These are phyloP conservation scores for Scolecobasidium constrictum DNA, from an alignment of 2,329 filamentous ascomycete species.

Conservation along the genomic window DNA sequence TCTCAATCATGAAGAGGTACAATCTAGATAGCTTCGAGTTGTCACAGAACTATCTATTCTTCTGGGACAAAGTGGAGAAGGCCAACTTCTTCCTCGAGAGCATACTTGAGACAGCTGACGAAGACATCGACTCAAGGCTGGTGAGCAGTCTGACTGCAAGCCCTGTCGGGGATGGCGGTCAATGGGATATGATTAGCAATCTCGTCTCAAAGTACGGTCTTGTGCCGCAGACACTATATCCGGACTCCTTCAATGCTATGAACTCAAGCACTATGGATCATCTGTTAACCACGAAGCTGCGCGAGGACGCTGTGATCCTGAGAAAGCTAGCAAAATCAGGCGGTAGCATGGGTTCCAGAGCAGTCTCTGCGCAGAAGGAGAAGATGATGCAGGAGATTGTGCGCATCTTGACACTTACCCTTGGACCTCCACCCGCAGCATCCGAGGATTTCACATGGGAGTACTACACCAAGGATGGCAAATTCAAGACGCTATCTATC, in stretches of 20 bases:
- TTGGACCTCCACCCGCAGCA: conserved; percentile 66
- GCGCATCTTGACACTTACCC: conserved; percentile 67
- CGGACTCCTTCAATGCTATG: conserved; percentile 69
- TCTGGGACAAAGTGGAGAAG: conserved; percentile 92
- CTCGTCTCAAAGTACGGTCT: conserved; percentile 58
- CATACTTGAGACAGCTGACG: conserved; percentile 60
- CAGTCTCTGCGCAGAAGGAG: conserved; percentile 45
- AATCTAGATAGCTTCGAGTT: conserved; percentile 69
- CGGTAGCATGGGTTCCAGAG: conserved; percentile 21
- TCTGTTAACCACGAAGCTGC: conserved; percentile 71
- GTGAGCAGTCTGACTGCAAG: conserved; percentile 57
- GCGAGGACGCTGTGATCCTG: conserved; percentile 70
- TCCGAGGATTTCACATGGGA: conserved; percentile 67
- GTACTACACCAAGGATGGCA: conserved; percentile 59
- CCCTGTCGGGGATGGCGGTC: conserved; percentile 70
- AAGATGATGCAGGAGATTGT: conserved; percentile 73
- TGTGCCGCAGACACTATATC: conserved; percentile 68
- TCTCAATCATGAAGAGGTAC: conserved; percentile 80
- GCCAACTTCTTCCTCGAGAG: conserved; percentile 82
- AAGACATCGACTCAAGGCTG: conserved; percentile 62
- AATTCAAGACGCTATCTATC: conserved; percentile 49
- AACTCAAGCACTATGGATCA: conserved; percentile 59
- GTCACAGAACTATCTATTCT: conserved; percentile 82
- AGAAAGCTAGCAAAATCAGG: conserved; percentile 40
- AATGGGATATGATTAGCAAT: conserved; percentile 89